Percentiles rank a stretch among this genome's conserved stretches.
phyloP scores from a whole-genome alignment of 2,329 filamentous ascomycete genomes.

The Fusarium avenaceum region DNA sequence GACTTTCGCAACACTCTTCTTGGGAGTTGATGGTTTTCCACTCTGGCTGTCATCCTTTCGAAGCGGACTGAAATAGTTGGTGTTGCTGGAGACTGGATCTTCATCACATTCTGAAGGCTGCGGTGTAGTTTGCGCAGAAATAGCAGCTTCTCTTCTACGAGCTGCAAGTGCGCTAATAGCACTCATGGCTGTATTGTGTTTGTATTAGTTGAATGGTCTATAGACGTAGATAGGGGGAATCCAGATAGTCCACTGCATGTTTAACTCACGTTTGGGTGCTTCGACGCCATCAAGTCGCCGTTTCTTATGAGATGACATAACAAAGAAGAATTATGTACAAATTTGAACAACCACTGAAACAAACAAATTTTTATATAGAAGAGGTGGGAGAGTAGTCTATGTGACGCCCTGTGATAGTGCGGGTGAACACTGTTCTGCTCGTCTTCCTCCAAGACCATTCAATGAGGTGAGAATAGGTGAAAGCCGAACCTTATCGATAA shows the following conservation, averaged over 20 bases:
- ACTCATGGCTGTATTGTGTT: conserved; percentile 44
- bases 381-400: neutral
- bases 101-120: conserved; percentile 40
- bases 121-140: conserved; percentile 23
- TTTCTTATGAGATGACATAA: conserved; percentile 53
- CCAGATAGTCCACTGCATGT: neutral
- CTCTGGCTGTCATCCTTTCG: conserved; percentile 37
- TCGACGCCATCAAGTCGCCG: conserved; percentile 53
- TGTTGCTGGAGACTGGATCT: conserved; percentile 31
- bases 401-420: neutral
- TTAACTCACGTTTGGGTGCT: conserved; percentile 50
- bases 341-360: neutral
- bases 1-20: conserved; percentile 35
- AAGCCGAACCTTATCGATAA: conserved; percentile 36
- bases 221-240: neutral
- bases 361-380: neutral
- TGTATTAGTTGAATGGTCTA: neutral
- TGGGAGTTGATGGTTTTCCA: conserved; percentile 29
- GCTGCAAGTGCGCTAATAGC: conserved; percentile 57
- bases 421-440: neutral
- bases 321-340: neutral
- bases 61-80: conserved; percentile 52
- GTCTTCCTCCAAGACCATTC: neutral
- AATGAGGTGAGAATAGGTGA: conserved; percentile 4
- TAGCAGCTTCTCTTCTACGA: conserved; percentile 48